Evolutionary conservation across 306 rosid species (phyloP), one percentile per base, ranked within the genome.

Genomic region (Fragaria iinumae): DNA sequence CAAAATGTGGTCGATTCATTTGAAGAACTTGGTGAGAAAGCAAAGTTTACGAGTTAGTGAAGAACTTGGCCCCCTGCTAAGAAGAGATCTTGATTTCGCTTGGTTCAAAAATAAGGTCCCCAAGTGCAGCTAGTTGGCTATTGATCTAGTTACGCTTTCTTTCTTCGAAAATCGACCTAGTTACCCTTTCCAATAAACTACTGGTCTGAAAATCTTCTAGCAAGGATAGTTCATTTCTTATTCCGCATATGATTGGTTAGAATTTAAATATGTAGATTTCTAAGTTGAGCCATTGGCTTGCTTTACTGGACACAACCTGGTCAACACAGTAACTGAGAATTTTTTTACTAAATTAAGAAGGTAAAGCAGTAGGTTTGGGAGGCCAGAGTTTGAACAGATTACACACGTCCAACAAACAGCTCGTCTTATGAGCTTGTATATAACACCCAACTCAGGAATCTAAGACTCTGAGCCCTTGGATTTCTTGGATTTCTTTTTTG

Each of bases 401-500:
- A 62, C 29, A 27, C 56, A 27, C 0, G 52, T 57, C 52, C 77
- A 25, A 60, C 70, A 23, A 65, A 12, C 70, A 64, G 36, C 34
- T 60, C 69, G 6, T 62, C 69, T 44, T 0, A 11, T 62, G 71
- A 62, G n/a, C 59, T 52, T 27, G 20, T 8, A 12, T 44, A 62
- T 18, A 45, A 45, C 43, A 9, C 47, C 64, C 78, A 44, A 27
- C 32, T 25, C 57, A 2, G 50, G 62, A 59, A 47, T 36, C 73
- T 81, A 85, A 70, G 86, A 74, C 25, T 41, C 66, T 48, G 73
- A 80, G 64, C 67, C 77, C 88, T 85, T 90, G 67, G 91, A 85
- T 83, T 86, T 92, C 93, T 92, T 95, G 72, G 91, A 85, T 81
- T 86, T 92, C 96, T 90, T 95, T 77, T 74, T 80, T 4, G 83